These are phyloP conservation scores for Amaranthus hypochondriacus DNA, from an alignment of 148 eudicot genomes.

Conservation along the genomic window DNA sequence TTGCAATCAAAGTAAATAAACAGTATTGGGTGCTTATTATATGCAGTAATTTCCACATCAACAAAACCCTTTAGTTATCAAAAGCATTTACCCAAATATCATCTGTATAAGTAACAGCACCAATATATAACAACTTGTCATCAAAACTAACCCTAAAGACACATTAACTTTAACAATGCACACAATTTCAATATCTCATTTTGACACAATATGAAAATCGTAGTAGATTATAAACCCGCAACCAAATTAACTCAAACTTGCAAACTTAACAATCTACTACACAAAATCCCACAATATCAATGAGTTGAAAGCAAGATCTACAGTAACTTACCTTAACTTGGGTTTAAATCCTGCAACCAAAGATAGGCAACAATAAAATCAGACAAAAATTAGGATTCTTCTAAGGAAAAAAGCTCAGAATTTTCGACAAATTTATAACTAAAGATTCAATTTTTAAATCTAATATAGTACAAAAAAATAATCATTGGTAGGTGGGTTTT, in stretches of 20 bases:
- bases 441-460: background rate
- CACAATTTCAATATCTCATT: background rate
- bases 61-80: no score
- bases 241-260: background rate
- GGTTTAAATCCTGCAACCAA: conserved; percentile 13
- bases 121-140: background rate
- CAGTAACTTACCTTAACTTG: conserved; percentile 14
- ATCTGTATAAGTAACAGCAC: background rate
- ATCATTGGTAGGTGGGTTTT: background rate
- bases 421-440: conserved; percentile 19
- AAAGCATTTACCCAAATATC: conserved; percentile 3
- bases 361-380: conserved; percentile 6
- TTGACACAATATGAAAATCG: background rate
- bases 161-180: background rate
- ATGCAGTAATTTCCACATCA: no score
- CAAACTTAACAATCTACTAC: background rate
- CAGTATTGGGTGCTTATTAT: no score
- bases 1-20: no score
- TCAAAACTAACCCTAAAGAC: conserved; percentile 1
- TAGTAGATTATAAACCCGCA: background rate
- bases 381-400: background rate
- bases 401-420: background rate
- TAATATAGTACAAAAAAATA: background rate
- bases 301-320: conserved; percentile 19
- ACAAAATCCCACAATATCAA: background rate